A percentile compares a stretch with the other conserved stretches of the same genome.
These are phyloP conservation scores for Hanseniaspora lindneri DNA, from an alignment of 805 yeast genomes.

Conservation along the genomic window DNA sequence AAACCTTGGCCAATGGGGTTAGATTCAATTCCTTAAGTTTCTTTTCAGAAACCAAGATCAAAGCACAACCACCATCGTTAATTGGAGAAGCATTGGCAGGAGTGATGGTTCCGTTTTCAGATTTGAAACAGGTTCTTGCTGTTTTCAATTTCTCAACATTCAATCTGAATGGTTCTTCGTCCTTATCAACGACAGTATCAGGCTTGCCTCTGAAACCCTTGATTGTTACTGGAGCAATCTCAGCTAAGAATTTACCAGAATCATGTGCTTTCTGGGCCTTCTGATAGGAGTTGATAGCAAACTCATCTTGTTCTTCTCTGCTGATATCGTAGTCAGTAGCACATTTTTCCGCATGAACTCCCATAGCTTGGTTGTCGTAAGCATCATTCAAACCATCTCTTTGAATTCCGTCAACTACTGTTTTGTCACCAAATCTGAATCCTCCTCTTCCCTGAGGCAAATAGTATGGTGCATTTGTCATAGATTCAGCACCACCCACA, in stretches of 20 bases:
- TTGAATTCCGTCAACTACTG: conserved; percentile 75
- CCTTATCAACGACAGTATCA: conserved; percentile 54
- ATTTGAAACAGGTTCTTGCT: conserved; percentile 91
- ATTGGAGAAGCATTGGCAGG: conserved; percentile 95
- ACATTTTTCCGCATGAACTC: conserved; percentile 93
- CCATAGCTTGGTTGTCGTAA: conserved; percentile 82
- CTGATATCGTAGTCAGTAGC: conserved; percentile 67
- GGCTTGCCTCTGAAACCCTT: conserved; percentile 90
- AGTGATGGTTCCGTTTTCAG: conserved; percentile 89
- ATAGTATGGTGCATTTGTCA: conserved; percentile 93
- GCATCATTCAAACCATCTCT: conserved; percentile 92
- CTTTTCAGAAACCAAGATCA: conserved; percentile 70
- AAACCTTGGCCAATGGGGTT: conserved; percentile 77
- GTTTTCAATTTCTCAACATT: conserved; percentile 62
- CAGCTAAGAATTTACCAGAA: conserved; percentile 68
- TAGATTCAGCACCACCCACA: conserved; percentile 96
- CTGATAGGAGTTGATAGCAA: conserved; percentile 79
- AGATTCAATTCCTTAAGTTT: conserved; percentile 77
- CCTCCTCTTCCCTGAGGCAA: conserved; percentile 77
- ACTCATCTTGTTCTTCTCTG: conserved; percentile 75
- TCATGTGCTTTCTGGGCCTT: conserved; percentile 74
- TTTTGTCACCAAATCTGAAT: conserved; percentile 74
- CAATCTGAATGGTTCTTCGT: conserved; percentile 74
- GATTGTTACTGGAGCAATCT: conserved; percentile 77
- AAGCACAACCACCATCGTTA: conserved; percentile 97